Base-by-base conservation (phyloP, 2,329 filamentous ascomycete genomes). In the Cladobotryum mycophilum region DNA sequence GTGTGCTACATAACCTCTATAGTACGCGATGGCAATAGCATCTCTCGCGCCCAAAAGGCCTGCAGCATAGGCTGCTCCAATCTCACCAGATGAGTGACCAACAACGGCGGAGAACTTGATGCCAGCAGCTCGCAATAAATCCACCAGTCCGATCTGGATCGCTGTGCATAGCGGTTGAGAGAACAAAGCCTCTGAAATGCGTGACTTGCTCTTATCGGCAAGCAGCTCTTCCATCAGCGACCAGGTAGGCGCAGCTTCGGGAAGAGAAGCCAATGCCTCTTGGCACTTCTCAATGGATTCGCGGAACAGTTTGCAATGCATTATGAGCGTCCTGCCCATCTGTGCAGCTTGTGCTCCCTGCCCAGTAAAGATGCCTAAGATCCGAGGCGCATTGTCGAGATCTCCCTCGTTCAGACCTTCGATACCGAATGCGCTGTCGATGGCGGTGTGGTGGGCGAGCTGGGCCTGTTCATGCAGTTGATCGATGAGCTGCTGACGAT, bases 81-180 rank as follows among this genome's bases (percentile, higher is more conserved):
- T 76, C 54, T 78, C 75, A 1, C 75, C 75, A 1, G 69, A 72
- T 0, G 73, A 76, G 55, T 78, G 75, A 3, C 75, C 75, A 3
- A 75, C 65, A 0, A 73, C 70, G 2, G 64, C 65, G 3, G 50
- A 40, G 14, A 70, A 66, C 1, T 45, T 41, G 13, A 75, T 49
- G 5, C 65, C 65, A 6, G 64, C 65, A 0, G 59, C 53, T 1
- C 47, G 36, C 3, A 66, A 54, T 2, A 61, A 53, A 17, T 67
- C 58, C 14, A 67, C 58, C 2, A 67, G 46, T 1, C 56, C 56
- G 4, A 64, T 50, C 49, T 66, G 61, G 1, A 67, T 34, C 1
- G 59, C 64, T 1, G 65, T 66, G 33, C 61, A 64, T 0, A 63
- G 51, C 1, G 64, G 61, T 47, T 66, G 64, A 1, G 62, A 60